Conservation (phyloP, 1,139 yeast genomes). For the Hyphopichia khmerensis region DNA sequence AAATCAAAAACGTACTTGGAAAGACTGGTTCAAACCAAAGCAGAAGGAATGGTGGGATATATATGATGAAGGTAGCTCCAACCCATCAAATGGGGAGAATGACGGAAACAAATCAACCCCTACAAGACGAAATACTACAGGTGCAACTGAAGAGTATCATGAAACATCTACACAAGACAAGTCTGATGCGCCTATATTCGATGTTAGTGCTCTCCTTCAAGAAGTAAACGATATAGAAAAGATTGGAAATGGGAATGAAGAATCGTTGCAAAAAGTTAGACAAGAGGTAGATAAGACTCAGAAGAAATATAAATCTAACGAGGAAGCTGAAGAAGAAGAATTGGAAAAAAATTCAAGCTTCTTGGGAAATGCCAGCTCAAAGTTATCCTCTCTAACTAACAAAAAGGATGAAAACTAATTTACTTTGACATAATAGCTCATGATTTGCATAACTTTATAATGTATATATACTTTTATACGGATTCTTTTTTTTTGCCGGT, state of each 20-base stretch:
- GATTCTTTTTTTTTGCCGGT: background rate
- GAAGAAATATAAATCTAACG: slow-evolving; percentile 13
- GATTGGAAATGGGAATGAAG: slow-evolving; percentile 19
- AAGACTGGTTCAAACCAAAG: slow-evolving; percentile 70
- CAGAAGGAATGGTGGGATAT: slow-evolving; percentile 85
- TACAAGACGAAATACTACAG: background rate
- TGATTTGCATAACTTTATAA: background rate
- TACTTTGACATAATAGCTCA: background rate
- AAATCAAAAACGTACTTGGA: slow-evolving; percentile 48
- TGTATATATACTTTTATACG: background rate
- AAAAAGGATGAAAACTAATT: background rate
- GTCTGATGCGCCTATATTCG: slow-evolving; percentile 31
- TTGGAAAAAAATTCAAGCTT: background rate
- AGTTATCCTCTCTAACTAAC: background rate
- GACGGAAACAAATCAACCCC: background rate
- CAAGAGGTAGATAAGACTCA: slow-evolving; percentile 12
- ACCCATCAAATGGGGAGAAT: background rate
- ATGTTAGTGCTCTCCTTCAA: slow-evolving; percentile 43
- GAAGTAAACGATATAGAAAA: slow-evolving; percentile 48
- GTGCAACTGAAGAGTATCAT: slow-evolving; percentile 8
- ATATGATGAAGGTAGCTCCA: slow-evolving; percentile 1
- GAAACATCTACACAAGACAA: slow-evolving; percentile 13
- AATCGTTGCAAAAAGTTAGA: slow-evolving; percentile 14
- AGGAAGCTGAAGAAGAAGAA: slow-evolving; percentile 20
- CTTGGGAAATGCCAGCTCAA: slow-evolving; percentile 2